phyloP scores from a whole-genome alignment of 345 rosid genomes.

The Ceriops zippeliana region DNA sequence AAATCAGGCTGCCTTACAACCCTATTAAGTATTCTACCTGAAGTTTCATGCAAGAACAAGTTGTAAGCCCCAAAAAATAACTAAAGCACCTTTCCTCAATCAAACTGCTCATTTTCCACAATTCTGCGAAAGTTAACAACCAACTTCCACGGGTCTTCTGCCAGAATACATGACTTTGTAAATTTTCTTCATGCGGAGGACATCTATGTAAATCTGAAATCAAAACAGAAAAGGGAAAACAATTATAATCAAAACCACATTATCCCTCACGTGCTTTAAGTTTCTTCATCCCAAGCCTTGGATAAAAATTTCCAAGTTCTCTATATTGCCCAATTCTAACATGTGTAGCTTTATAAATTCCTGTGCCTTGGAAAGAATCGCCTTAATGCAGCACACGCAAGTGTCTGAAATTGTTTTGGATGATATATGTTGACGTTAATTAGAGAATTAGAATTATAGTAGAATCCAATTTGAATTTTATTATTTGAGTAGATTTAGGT shows the following conservation, averaged over 20 bases:
- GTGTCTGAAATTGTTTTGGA: background rate
- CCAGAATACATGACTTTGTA: constrained; percentile 66
- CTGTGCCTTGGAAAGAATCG: constrained; percentile 50
- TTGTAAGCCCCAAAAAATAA: background rate
- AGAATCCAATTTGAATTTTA: too few relatives aligned
- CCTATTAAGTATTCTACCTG: constrained; percentile 67
- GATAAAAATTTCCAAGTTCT: constrained; percentile 91
- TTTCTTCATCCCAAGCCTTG: constrained; percentile 43
- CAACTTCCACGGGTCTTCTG: constrained; percentile 78
- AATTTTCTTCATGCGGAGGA: constrained; percentile 81
- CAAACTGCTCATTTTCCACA: constrained; percentile 66
- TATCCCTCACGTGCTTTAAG: constrained; percentile 5
- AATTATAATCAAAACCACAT: constrained; percentile 7
- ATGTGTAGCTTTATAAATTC: constrained; percentile 90
- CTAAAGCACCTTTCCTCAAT: constrained; percentile 52
- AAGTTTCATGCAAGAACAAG: constrained; percentile 16
- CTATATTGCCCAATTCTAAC: constrained; percentile 76
- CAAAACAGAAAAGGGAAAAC: constrained; percentile 9
- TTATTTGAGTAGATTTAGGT: too few relatives aligned
- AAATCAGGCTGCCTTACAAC: constrained; percentile 69
- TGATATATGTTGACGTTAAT: background rate
- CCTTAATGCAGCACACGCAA: constrained; percentile 9
- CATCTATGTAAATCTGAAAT: constrained; percentile 79
- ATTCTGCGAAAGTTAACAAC: constrained; percentile 35
- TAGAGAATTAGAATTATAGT: too few relatives aligned